Percentiles rank a stretch among this genome's conserved stretches.
These are phyloP conservation scores for Kwoniella dejecticola DNA, from an alignment of 768 basidiomycete species.

Conservation along the genomic window DNA sequence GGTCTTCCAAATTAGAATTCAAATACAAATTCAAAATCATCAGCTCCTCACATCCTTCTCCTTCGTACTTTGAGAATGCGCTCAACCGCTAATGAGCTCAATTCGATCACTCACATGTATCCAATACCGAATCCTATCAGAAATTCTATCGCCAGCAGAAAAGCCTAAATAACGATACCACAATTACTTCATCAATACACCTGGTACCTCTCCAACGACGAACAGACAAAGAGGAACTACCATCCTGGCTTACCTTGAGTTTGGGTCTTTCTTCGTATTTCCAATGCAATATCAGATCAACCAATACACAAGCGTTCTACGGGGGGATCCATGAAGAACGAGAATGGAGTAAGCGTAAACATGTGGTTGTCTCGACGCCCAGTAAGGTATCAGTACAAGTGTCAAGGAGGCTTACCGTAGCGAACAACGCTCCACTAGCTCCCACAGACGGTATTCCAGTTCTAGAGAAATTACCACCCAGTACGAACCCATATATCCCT, in stretches of 20 bases:
- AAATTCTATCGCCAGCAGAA: slow-evolving; percentile 84
- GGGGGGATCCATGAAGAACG: no score
- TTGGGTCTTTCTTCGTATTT: slow-evolving; percentile 78
- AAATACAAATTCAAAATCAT: neutral
- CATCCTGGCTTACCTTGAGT: slow-evolving; percentile 64
- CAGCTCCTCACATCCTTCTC: no score
- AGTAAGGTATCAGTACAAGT: neutral
- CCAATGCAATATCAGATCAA: slow-evolving; percentile 92
- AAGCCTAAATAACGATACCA: no score
- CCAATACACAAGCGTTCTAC: slow-evolving; percentile 59
- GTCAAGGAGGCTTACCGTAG: slow-evolving; percentile 61
- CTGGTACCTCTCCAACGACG: no score
- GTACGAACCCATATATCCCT: slow-evolving; percentile 82
- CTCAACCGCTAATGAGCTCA: neutral
- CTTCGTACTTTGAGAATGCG: no score
- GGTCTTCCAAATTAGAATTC: slow-evolving; percentile 27
- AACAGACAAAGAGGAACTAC: no score
- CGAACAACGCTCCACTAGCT: slow-evolving; percentile 91
- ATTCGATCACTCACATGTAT: slow-evolving; percentile 43
- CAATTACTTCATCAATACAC: no score
- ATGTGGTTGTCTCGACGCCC: no score
- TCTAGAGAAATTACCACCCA: slow-evolving; percentile 90
- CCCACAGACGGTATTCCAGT: slow-evolving; percentile 87
- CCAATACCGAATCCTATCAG: slow-evolving; percentile 78
- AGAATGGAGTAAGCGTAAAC: no score